Evolutionary conservation across 2,329 filamentous ascomycete genomes (phyloP), one percentile per base, ranked within the genome.

Genomic region (Fusarium vanettenii): DNA sequence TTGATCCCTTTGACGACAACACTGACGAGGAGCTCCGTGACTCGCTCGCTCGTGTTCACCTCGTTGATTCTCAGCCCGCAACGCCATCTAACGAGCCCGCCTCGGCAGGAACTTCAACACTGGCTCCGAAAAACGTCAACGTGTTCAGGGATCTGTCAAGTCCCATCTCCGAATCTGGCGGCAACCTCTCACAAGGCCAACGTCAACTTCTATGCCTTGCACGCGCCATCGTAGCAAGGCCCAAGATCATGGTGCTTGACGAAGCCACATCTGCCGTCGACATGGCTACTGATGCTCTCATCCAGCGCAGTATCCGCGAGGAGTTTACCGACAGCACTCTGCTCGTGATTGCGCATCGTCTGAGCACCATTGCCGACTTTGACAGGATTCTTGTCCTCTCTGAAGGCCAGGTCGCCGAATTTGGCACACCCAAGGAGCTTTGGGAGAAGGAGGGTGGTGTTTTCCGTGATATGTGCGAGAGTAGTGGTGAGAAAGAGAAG

Each of bases 251-350:
- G 89, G 90, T 95, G 2, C 88, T 95, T 1, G 93, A 96, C 80
- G 93, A 95, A 83, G 93, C 94, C 1, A 96, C 94, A 0, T 92
- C 90, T 4, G 93, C 93, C 0, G 93, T 95, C 3, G 93, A 95
- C 81, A 94, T 94, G 91, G 86, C 88, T 45, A 95, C 93, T 0
- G 93, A 95, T 79, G 85, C 88, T 1, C 87, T 94, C 29, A 95
- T 95, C 77, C 93, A 95, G 83, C 88, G 91, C 7, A 91, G 88
- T 60, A 94, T 95, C 75, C 87, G 92, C 25, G 90, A 93, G 78
- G 92, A 94, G 80, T 94, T 94, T 73, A 89, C 87, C 0, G 90
- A 90, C 70, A 89, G 89, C 45, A 94, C 93, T 1, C 84, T 95
- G 31, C 82, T 95, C 20, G 92, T 94, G 20, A 95, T 95, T 80